Base-by-base conservation (phyloP, 1,284 basidiomycete genomes). In the Cutaneotrichosporon cavernicola region DNA sequence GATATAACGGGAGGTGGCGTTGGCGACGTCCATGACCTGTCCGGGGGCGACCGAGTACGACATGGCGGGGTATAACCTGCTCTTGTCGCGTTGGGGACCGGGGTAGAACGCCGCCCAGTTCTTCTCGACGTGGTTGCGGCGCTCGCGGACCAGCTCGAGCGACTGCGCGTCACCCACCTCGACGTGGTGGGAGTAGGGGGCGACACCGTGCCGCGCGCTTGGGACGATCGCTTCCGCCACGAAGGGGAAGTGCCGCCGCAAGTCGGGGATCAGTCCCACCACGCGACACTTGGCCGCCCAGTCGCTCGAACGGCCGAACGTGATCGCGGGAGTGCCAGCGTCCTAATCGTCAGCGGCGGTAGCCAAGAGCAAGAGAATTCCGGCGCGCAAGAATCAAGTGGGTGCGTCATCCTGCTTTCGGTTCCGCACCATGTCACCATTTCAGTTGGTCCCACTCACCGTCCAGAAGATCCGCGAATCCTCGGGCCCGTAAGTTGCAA, bases 91-190 rank as follows among this genome's bases (percentile, higher is more conserved):
- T 8, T 10, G 13, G 22, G 26, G 11, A 13, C 49, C 49, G 49
- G 49, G 26, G 49, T 51, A 51, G 49, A 51, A 51, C 10, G 47
- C 47, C 47, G 47, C 47, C 47, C 49, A 51, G 22, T 51, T 51
- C 49, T 30, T 30, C 49, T 51, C 49, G 30, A 26, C 30, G 5
- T 30, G 26, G 14, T 3, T 22, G 26, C 22, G 26, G 22, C 30
- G 22, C 22, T 30, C 30, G 10, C 22, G 5, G 11, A 13, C 8
- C 8, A 51, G 26, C 49, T 26, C 49, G 49, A 51, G 22, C 7
- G 49, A 26, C 49, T 26, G 11, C 49, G 26, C 4, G 22, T 51
- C 26, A 14, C 47, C 47, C n/a, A 11, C 13, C 22, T 30, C 30
- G 22, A 30, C 26, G 11, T 11, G 9, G 22, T 22, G 13, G 10